Evolutionary conservation across 768 basidiomycete species (phyloP).

Genomic region (Mycena filopes): DNA sequence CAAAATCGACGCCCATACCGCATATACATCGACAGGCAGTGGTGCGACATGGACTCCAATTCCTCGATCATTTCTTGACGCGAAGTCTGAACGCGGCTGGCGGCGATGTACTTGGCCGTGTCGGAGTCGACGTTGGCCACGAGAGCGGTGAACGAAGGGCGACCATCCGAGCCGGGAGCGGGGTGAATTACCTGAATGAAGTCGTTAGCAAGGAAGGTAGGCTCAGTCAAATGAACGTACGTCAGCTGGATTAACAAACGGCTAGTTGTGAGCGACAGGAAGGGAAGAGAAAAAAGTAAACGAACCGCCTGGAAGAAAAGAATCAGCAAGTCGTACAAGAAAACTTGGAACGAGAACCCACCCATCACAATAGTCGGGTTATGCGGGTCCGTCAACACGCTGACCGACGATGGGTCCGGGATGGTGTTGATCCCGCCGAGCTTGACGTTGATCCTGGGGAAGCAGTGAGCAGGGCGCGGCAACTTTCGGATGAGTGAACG

Average conservation of each 20-base stretch:
- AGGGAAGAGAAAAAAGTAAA: background rate
- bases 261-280: constrained; percentile 50
- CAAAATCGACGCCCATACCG: background rate
- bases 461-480: constrained; percentile 13
- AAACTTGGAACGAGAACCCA: constrained; percentile 37
- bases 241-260: constrained; percentile 62
- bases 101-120: constrained; percentile 76
- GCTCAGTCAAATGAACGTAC: constrained; percentile 1
- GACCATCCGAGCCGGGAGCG: constrained; percentile 79
- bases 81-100: constrained; percentile 22
- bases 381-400: constrained; percentile 56
- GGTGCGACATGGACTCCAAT: too few species aligned
- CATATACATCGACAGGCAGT: constrained; percentile 62
- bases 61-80: too few species aligned
- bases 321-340: background rate
- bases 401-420: constrained; percentile 74
- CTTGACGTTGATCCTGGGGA: constrained; percentile 80
- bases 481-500: constrained; percentile 38
- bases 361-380: constrained; percentile 87
- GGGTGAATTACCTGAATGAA: constrained; percentile 72
- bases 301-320: constrained; percentile 11
- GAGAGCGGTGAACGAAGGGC: constrained; percentile 84
- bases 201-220: too few species aligned
- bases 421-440: constrained; percentile 86
- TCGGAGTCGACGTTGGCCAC: constrained; percentile 85